phyloP scores from a whole-genome alignment of 192 early-diverging fungal species.

The Borealophlyctis nickersoniae region DNA sequence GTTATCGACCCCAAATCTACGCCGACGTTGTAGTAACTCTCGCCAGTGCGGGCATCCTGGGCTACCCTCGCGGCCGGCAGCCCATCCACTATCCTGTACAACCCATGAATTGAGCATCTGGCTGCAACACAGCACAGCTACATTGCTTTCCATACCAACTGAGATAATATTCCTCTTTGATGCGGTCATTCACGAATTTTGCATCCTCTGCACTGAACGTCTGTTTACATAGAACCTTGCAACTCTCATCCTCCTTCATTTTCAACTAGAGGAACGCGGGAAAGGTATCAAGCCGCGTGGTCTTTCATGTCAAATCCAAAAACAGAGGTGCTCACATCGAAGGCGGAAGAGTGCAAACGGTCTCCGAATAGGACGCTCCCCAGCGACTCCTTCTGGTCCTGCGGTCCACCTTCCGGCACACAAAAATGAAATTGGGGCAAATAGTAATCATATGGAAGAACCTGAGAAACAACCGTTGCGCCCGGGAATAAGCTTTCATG shows the following conservation, averaged over 20 bases:
- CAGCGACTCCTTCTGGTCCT: conserved; percentile 67
- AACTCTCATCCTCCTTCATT: conserved; percentile 59
- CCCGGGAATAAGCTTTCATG: not conserved
- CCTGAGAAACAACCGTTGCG: conserved; percentile 9
- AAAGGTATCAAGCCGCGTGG: not conserved
- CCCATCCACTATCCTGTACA: conserved; percentile 74
- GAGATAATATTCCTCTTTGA: conserved; percentile 38
- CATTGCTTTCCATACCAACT: conserved; percentile 35
- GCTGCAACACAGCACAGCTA: too few relatives aligned
- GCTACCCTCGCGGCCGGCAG: conserved; percentile 66
- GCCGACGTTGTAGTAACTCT: conserved; percentile 70
- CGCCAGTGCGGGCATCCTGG: conserved; percentile 39
- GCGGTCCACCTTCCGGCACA: conserved; percentile 59
- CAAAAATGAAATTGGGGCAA: conserved; percentile 83
- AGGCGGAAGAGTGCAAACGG: conserved; percentile 79
- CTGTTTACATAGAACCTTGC: conserved; percentile 63
- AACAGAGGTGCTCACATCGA: conserved; percentile 53
- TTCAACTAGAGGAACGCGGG: conserved; percentile 50
- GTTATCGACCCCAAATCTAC: conserved; percentile 81
- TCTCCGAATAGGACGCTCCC: conserved; percentile 95
- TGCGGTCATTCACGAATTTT: conserved; percentile 76
- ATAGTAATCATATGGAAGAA: conserved; percentile 85
- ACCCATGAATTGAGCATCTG: too few relatives aligned
- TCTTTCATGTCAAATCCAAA: not conserved
- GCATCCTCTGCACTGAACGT: conserved; percentile 70